phyloP scores from a whole-genome alignment of 192 early-diverging fungal species.

The Backusella mclennaniae region DNA sequence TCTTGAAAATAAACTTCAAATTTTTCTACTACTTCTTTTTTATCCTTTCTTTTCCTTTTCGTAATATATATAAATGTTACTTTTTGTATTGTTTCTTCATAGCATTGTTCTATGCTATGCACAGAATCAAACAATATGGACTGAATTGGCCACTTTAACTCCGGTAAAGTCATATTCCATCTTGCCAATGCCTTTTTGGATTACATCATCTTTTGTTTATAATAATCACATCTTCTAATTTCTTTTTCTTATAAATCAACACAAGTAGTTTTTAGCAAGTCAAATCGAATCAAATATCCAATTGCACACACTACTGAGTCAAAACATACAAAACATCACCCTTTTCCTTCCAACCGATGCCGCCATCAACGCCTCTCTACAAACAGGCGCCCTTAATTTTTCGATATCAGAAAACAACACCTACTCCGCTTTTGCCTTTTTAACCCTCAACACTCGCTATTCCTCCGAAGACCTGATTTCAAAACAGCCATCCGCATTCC shows the following conservation, averaged over 20 bases:
- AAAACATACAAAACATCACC: neutral
- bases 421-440: neutral
- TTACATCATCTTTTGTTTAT: no score
- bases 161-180: neutral
- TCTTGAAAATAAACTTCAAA: neutral
- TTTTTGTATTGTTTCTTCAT: neutral
- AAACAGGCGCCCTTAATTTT: constrained; percentile 12
- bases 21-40: neutral
- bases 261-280: neutral
- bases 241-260: no score
- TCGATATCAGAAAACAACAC: neutral
- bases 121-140: constrained; percentile 1
- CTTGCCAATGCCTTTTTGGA: neutral
- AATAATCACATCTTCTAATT: no score
- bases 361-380: constrained; percentile 9
- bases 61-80: neutral
- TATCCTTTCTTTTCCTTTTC: neutral
- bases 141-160: neutral
- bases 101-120: neutral
- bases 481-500: neutral
- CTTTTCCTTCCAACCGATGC: constrained; percentile 19
- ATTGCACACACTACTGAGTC: neutral
- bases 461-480: neutral
- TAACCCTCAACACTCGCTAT: neutral
- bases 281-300: neutral